phyloP scores from a whole-genome alignment of 441 rosid species.

The Pelargonium fulgidum region DNA sequence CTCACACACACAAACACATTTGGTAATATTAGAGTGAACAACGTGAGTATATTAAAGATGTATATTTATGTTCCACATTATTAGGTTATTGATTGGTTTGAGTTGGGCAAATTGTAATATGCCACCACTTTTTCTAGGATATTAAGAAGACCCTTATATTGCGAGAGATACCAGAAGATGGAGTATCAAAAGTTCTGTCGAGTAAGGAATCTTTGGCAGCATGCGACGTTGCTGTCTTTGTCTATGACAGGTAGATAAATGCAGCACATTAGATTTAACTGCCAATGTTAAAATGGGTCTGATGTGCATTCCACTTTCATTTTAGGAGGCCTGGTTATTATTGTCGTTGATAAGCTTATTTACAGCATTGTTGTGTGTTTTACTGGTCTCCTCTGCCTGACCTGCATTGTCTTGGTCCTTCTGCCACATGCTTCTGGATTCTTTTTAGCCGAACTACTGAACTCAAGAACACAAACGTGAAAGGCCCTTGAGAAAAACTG shows the following conservation, averaged over 20 bases:
- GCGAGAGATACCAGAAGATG: slow-evolving; percentile 61
- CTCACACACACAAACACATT: neutral
- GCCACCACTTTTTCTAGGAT: slow-evolving; percentile 31
- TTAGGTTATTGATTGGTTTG: slow-evolving; percentile 12
- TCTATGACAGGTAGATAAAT: slow-evolving; percentile 53
- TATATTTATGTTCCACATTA: slow-evolving; percentile 2
- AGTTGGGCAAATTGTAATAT: slow-evolving; percentile 18
- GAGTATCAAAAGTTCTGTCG: slow-evolving; percentile 38
- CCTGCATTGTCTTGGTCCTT: no score
- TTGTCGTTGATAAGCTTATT: no score
- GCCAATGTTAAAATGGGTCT: neutral
- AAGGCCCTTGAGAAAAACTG: no score
- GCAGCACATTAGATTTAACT: neutral
- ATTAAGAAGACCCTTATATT: slow-evolving; percentile 52
- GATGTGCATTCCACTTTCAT: no score
- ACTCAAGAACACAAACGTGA: no score
- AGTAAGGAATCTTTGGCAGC: slow-evolving; percentile 48
- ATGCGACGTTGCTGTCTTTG: slow-evolving; percentile 59
- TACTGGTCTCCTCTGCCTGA: no score
- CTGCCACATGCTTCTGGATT: no score
- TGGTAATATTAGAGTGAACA: neutral
- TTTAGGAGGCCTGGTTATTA: no score
- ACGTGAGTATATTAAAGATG: neutral
- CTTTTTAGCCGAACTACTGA: no score
- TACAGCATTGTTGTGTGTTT: no score